Evolutionary conservation across 2,329 filamentous ascomycete genomes (phyloP), one percentile per base, ranked within the genome.

Genomic region (Pseudogymnoascus sp.): DNA sequence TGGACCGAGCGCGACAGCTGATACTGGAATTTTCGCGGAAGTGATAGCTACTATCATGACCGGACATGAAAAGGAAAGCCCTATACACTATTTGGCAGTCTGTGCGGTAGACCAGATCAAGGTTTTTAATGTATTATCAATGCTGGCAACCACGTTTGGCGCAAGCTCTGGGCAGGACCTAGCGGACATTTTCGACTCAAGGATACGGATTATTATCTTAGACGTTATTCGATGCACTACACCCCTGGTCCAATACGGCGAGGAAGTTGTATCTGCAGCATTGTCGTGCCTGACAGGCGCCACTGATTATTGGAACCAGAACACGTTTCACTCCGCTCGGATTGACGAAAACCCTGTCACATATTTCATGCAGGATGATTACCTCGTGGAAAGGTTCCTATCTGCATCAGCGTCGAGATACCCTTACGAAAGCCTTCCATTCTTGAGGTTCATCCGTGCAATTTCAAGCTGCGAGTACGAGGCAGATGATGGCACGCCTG

Each of bases 381-480:
- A 86, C 46, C 78, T 83, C 67, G 5, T 37, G 12, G 25, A 37
- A 16, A 44, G 40, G 10, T 42, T 72, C 66, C 84, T 96, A 34
- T 79, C 84, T 60, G 84, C 89, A 72, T 86, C 93, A 5, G 82
- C 88, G 46, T 83, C 84, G 65, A 87, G 93, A 63, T 97, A 92
- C 72, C 93, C 93, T 0, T 93, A 90, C 74, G 93, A 97, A 75
- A 87, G 90, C 56, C 75, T 87, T 2, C 91, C 93, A 0, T 91
- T 96, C 69, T 76, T 96, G 65, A 85, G 83, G 62, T 78, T 96
- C 40, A 89, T 86, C 71, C 86, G 86, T 63, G 84, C 83, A 40
- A 76, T 96, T 14, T 83, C 82, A 77, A 85, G 66, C 66, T 82
- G 71, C 74, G 79, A 69, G 68, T 70, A 74, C 8, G 72, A 74